A percentile compares a stretch with the other conserved stretches of the same genome.
Conservation (phyloP, 306 rosid genomes). For the Castanea sativa region DNA sequence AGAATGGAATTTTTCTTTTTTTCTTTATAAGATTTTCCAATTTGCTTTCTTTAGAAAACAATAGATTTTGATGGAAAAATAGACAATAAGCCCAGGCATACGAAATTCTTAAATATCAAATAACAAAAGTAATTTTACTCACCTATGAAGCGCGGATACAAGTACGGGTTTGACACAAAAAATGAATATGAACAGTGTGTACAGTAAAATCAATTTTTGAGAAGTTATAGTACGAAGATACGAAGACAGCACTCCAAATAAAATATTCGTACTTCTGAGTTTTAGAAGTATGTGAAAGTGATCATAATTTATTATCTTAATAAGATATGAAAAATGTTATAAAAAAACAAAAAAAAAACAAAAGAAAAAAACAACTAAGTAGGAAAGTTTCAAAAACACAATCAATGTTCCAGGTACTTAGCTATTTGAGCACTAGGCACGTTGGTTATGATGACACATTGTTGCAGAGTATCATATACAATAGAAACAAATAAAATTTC, state of each 20-base stretch:
- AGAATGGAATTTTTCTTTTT: constrained; percentile 40
- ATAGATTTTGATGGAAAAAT: constrained; percentile 16
- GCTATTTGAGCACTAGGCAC: constrained; percentile 1
- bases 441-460: not conserved
- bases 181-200: too few relatives aligned
- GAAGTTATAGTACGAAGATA: too few relatives aligned
- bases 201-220: too few relatives aligned
- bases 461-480: not conserved
- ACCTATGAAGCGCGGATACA: too few relatives aligned
- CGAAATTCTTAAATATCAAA: too few relatives aligned
- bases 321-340: not conserved
- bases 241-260: too few relatives aligned
- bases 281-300: too few relatives aligned
- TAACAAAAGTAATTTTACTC: too few relatives aligned
- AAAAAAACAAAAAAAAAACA: not conserved
- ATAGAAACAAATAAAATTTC: not conserved
- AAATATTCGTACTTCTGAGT: too few relatives aligned
- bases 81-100: too few relatives aligned
- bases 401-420: not conserved
- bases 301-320: too few relatives aligned
- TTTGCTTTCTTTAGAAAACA: constrained; percentile 27
- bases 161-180: too few relatives aligned
- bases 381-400: constrained; percentile 28
- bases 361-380: constrained; percentile 15
- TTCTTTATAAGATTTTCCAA: constrained; percentile 17